Percentiles rank a stretch among this genome's conserved stretches.
These are phyloP conservation scores for Kockovaella imperatae DNA, from an alignment of 768 basidiomycete genomes.

Conservation along the genomic window DNA sequence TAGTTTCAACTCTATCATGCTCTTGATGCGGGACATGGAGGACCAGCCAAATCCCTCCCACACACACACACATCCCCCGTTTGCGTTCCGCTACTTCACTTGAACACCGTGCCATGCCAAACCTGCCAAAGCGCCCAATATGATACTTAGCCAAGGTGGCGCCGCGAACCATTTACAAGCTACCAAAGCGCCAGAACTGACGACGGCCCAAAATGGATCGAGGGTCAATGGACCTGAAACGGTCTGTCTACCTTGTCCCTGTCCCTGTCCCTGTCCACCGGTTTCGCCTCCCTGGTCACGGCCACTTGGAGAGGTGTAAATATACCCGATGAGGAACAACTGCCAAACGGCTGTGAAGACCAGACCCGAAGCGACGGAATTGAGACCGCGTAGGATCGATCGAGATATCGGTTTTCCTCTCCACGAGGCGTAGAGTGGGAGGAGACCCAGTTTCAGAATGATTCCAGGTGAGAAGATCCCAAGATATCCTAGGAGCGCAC, in stretches of 20 bases:
- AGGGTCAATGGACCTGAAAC: constrained; percentile 29
- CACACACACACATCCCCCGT: too few relatives aligned
- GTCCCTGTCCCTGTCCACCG: constrained; percentile 13
- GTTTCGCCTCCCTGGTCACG: too few relatives aligned
- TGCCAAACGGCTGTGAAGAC: constrained; percentile 34
- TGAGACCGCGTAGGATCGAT: constrained; percentile 33
- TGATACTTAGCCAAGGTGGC: constrained; percentile 48
- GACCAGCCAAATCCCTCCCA: too few relatives aligned
- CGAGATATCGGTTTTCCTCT: constrained; percentile 15
- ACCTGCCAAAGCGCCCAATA: constrained; percentile 47
- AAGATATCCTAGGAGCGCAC: constrained; percentile 50
- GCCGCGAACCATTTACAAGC: constrained; percentile 46
- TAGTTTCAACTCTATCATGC: too few relatives aligned
- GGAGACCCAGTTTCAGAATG: constrained; percentile 37
- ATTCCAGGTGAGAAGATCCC: constrained; percentile 53
- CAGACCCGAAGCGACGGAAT: constrained; percentile 40
- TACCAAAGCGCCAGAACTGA: constrained; percentile 48
- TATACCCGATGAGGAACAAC: constrained; percentile 20
- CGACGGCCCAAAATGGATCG: constrained; percentile 52
- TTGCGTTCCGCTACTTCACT: too few relatives aligned
- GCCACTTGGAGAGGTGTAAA: constrained; percentile 5
- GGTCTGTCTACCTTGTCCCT: constrained; percentile 18
- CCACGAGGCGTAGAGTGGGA: constrained; percentile 34
- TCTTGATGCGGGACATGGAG: too few relatives aligned
- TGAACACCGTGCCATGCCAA: constrained; percentile 49